These are phyloP conservation scores for Boletus edulis DNA, from an alignment of 768 basidiomycete genomes.

Conservation along the genomic window DNA sequence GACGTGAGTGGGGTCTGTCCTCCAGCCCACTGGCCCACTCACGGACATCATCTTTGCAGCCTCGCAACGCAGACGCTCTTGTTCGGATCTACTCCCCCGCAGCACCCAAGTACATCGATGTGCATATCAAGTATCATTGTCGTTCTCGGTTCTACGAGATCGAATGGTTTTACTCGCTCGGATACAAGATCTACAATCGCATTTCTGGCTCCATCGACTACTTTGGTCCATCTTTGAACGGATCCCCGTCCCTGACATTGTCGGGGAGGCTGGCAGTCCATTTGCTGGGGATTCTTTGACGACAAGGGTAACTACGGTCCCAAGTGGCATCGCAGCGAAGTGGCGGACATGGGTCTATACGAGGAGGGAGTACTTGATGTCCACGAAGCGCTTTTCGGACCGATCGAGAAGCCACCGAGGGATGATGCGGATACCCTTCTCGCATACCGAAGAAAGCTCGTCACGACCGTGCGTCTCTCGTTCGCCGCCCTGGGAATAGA, in stretches of 20 bases:
- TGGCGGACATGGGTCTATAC: constrained; percentile 1
- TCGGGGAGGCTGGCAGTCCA: constrained; percentile 9
- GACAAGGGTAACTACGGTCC: background rate
- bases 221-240: background rate
- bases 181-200: background rate
- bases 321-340: background rate
- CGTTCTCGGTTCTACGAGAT: background rate
- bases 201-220: background rate
- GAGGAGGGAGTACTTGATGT: constrained; percentile 11
- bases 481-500: constrained; percentile 9
- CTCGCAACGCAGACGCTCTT: background rate
- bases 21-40: too few species aligned
- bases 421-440: background rate
- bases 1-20: background rate
- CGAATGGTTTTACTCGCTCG: constrained; percentile 14
- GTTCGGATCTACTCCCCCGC: constrained; percentile 9
- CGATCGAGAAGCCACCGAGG: background rate
- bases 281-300: constrained; percentile 15
- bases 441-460: constrained; percentile 1
- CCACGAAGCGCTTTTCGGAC: constrained; percentile 6
- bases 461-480: constrained; percentile 5
- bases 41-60: background rate
- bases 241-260: background rate
- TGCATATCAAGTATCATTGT: constrained; percentile 13
- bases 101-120: constrained; percentile 14